Evolutionary conservation across 192 early-diverging fungal genomes (phyloP), one percentile per base, ranked within the genome.

Genomic region (Backusella parvicylindrica): DNA sequence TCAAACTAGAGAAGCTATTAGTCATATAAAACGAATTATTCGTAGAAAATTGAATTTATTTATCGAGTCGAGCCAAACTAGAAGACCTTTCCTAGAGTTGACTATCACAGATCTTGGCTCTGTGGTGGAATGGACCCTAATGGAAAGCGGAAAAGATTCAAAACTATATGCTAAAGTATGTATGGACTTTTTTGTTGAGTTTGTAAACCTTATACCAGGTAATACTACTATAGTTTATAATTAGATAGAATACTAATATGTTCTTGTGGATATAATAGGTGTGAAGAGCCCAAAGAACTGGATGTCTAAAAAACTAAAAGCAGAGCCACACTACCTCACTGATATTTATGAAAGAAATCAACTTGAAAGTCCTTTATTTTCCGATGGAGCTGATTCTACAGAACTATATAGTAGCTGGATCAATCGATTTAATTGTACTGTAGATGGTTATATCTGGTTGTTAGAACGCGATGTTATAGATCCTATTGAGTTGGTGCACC

Each of bases 101-200:
- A 41, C 53, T 23, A 74, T 80, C 1, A 37, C 36, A 23, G 84
- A 88, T 37, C 71, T 94, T 12, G 73, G 68, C 1, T 74, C 72
- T 67, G 75, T 93, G 21, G 77, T 90, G 1, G 41, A 85, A 3
- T 94, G 90, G 89, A 12, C 89, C 2, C 86, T 93, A 41, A 77
- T 63, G 7, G 86, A 94, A 73, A 87, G 83, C 11, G 70, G 85
- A 15, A 50, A 78, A 33, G 31, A 76, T 6, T 88, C 92, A 68
- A 68, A 82, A 7, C 84, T 82, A 23, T 94, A 94, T 71, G 82
- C 93, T 13, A 87, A 84, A 43, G 80, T 82, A 16, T 92, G 92
- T 69, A 85, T 89, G 72, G 78, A 82, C 18, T 80, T 94, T 31
- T 87, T 94, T 76, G 78, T 82, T 74, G 80, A 87, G 40, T 86